Evolutionary conservation across 2,329 filamentous ascomycete genomes (phyloP), one percentile per base, ranked within the genome.

Genomic region (Hypoxylon sp.): DNA sequence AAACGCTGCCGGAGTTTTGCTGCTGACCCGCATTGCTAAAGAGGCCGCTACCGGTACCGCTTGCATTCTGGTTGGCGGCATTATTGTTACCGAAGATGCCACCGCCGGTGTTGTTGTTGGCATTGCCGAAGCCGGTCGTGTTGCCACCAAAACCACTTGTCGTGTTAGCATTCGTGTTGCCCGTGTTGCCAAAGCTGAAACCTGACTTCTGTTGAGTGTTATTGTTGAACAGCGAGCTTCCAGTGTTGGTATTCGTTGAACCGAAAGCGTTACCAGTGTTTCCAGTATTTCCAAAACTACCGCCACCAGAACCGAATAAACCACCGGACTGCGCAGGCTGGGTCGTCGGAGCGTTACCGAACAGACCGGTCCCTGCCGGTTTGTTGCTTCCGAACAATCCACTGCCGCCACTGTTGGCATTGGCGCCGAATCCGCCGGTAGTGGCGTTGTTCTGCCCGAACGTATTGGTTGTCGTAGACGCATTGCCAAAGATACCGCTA

Each of bases 251-350:
- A 46, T 65, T 72, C 41, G 77, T 78, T 39, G 78, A 64, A 47
- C 86, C 85, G 68, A 88, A 88, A 10, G 79, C 81, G 65, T 79
- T 74, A 41, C 70, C 71, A 6, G 76, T 71, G 62, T 78, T 80
- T 64, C 75, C 81, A 65, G 71, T 78, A 59, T 65, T 75, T 26
- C 84, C 85, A 66, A 84, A 84, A 7, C 83, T 81, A 46, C 72
- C 81, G 43, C 72, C 73, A 32, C 78, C 79, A 69, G 86, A 83
- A 22, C 72, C 72, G 39, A 75, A 76, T 15, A 74, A 28, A 22
- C 72, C 67, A 7, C 69, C 64, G 6, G 69, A 53, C 51, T 72
- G 70, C 19, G 72, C 54, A 52, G 73, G 70, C 4, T 69, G 67
- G 20, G 68, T 34, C 10, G 73, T 72, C 63, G 79, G 68, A 67